Conservation (phyloP, 1,284 basidiomycete genomes). For the Malassezia sp. region DNA sequence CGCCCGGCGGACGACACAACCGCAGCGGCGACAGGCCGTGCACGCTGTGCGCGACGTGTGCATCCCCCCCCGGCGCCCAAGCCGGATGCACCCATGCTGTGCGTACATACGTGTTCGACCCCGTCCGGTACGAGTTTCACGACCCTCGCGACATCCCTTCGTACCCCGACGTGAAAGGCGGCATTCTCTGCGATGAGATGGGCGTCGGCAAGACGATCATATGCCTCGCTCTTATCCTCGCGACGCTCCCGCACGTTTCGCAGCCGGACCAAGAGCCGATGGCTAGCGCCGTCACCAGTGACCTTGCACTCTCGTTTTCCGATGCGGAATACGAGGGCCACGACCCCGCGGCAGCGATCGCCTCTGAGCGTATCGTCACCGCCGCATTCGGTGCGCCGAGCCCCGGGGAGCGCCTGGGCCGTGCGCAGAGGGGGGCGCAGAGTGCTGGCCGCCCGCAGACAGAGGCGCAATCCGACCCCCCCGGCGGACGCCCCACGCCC, state of each 20-base stretch:
- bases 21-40: no score
- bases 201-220: conserved; percentile 22
- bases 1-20: no score
- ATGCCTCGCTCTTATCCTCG: conserved; percentile 15
- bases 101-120: conserved; percentile 7
- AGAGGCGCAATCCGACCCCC: not conserved
- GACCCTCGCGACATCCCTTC: not conserved
- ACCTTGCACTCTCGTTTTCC: conserved; percentile 16
- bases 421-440: no score
- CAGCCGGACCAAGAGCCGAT: conserved; percentile 14
- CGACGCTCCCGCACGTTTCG: conserved; percentile 10
- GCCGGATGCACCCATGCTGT: not conserved
- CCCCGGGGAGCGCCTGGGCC: conserved; percentile 10
- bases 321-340: conserved; percentile 10
- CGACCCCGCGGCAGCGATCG: conserved; percentile 11
- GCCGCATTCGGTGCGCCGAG: conserved; percentile 12
- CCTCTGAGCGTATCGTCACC: conserved; percentile 5
- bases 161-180: conserved; percentile 15
- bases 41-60: no score
- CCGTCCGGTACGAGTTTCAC: not conserved
- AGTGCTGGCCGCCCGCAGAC: not conserved
- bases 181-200: conserved; percentile 22
- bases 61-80: no score
- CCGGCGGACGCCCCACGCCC: not conserved
- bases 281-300: conserved; percentile 14